Evolutionary conservation across 371 early-diverging fungal genomes (phyloP).

Genomic region (Lichtheimia hyalospora): DNA sequence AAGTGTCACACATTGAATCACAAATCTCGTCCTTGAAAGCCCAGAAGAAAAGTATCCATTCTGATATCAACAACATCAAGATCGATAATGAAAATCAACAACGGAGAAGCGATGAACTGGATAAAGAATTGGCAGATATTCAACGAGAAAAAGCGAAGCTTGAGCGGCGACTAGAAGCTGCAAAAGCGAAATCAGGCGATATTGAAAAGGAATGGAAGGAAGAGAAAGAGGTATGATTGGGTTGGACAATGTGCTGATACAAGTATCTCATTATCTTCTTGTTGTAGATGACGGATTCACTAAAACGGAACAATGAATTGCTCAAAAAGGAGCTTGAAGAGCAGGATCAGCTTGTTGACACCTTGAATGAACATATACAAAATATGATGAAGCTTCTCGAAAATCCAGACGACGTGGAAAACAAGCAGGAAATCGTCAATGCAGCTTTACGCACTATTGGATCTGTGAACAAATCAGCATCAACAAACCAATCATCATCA

Average conservation of each 20-base stretch:
- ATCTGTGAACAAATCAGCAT: not conserved
- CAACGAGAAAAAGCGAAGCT: constrained; percentile 19
- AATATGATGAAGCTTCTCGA: constrained; percentile 42
- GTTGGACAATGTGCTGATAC: constrained; percentile 17
- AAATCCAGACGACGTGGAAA: not conserved
- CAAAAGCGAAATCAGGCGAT: constrained; percentile 22
- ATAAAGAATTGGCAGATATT: not conserved
- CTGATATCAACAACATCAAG: too few species aligned
- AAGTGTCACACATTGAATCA: constrained; percentile 51
- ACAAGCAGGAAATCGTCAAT: not conserved
- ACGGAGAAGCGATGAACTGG: not conserved
- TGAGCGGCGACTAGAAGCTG: constrained; percentile 19
- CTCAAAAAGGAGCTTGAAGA: constrained; percentile 17
- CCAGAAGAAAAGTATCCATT: constrained; percentile 1
- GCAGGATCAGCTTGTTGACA: constrained; percentile 23
- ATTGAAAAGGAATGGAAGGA: constrained; percentile 17
- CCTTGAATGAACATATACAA: constrained; percentile 33
- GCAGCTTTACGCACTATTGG: too few species aligned
- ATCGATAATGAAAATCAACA: not conserved
- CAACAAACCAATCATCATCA: not conserved
- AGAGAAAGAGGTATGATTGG: constrained; percentile 25
- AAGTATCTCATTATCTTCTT: not conserved
- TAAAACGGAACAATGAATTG: constrained; percentile 19
- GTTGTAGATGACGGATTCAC: not conserved
- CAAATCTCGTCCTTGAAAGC: constrained; percentile 40